Evolutionary conservation across 2,329 filamentous ascomycete genomes (phyloP).

Genomic region (Monosporascus ibericus): DNA sequence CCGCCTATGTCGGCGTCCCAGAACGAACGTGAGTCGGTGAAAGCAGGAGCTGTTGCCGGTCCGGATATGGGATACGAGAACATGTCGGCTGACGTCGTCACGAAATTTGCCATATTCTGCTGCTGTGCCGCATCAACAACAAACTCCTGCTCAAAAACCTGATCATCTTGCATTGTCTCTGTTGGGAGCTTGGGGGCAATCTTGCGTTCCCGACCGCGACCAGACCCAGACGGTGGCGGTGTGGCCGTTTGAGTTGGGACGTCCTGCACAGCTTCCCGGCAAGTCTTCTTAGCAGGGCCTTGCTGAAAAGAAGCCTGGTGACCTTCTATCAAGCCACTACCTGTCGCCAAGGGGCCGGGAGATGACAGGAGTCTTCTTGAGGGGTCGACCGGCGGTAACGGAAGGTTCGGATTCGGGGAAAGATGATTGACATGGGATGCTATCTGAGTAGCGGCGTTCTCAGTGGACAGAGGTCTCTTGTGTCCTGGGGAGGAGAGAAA

Average conservation of each 20-base stretch:
- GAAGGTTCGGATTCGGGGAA: constrained; percentile 44
- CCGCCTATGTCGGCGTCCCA: constrained; percentile 53
- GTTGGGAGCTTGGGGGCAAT: constrained; percentile 42
- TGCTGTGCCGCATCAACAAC: constrained; percentile 42
- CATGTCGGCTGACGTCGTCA: constrained; percentile 45
- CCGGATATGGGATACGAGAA: constrained; percentile 57
- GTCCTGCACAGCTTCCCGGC: constrained; percentile 35
- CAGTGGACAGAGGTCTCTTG: constrained; percentile 47
- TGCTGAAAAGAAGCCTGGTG: constrained; percentile 20
- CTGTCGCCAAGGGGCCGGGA: constrained; percentile 36
- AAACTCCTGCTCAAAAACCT: constrained; percentile 48
- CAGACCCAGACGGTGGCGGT: constrained; percentile 52
- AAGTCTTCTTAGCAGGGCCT: constrained; percentile 38
- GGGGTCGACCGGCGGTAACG: constrained; percentile 54
- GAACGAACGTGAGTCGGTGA: constrained; percentile 38
- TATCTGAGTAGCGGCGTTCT: constrained; percentile 43
- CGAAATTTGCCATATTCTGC: constrained; percentile 40
- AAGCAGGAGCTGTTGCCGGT: constrained; percentile 41
- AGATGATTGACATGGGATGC: constrained; percentile 59
- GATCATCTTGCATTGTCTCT: constrained; percentile 52
- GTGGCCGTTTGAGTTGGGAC: constrained; percentile 47
- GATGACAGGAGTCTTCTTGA: constrained; percentile 54
- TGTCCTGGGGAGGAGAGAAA: constrained; percentile 30
- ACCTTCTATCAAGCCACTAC: constrained; percentile 24
- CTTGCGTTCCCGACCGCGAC: constrained; percentile 49